Percentiles rank a stretch among this genome's conserved stretches.
Evolutionary conservation across 768 basidiomycete species (phyloP).

Genomic region (Trametopsis cervina): DNA sequence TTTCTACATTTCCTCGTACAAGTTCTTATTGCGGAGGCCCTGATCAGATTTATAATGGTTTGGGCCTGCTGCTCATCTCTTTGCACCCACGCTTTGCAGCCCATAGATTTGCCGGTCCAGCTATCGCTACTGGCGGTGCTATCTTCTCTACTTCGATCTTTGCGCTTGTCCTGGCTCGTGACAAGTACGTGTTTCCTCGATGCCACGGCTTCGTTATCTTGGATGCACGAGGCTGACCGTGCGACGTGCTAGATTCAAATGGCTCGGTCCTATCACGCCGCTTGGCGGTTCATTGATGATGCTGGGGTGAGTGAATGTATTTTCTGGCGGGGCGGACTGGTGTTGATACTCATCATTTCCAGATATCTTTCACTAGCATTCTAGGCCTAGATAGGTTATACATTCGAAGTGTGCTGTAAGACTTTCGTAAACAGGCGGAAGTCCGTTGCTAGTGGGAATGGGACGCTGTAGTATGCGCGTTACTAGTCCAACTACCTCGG

Average conservation of each 20-base stretch:
- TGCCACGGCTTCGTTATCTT: neutral
- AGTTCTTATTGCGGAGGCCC: neutral
- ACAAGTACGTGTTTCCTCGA: slow-evolving; percentile 27
- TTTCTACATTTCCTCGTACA: neutral
- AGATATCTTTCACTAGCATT: slow-evolving; percentile 51
- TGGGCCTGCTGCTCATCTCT: slow-evolving; percentile 56
- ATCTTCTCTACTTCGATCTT: slow-evolving; percentile 64
- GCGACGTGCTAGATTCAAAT: slow-evolving; percentile 31
- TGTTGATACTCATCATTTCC: neutral
- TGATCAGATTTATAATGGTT: slow-evolving; percentile 58
- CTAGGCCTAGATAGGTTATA: slow-evolving; percentile 21
- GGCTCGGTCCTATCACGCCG: slow-evolving; percentile 61
- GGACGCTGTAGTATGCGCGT: too few species aligned
- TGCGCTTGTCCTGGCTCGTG: slow-evolving; percentile 41
- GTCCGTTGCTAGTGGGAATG: too few species aligned
- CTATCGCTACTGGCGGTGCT: slow-evolving; percentile 48
- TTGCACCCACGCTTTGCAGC: slow-evolving; percentile 51
- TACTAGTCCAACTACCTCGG: too few species aligned
- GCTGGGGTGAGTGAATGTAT: slow-evolving; percentile 44
- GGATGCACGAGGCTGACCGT: neutral
- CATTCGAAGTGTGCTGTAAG: too few species aligned
- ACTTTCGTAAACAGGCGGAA: too few species aligned
- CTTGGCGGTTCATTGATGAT: slow-evolving; percentile 60
- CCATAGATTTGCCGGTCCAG: slow-evolving; percentile 62
- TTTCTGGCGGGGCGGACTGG: neutral